These are phyloP conservation scores for Voacanga thouarsii DNA, from an alignment of 257 asterid genomes.

Conservation along the genomic window DNA sequence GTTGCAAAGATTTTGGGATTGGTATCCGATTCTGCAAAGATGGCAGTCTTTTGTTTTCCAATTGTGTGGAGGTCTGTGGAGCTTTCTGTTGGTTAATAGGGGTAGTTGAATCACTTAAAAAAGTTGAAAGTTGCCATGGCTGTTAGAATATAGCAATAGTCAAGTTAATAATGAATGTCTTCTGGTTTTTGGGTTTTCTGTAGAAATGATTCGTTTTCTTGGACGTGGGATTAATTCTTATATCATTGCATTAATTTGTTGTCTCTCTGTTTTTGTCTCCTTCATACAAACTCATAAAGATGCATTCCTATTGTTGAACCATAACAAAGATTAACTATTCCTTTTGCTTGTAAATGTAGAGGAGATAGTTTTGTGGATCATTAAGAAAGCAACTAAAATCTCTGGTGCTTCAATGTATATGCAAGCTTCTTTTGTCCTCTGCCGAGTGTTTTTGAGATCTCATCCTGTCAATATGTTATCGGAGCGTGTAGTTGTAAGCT, in stretches of 20 bases:
- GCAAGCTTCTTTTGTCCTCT: constrained; percentile 49
- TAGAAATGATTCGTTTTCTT: too few relatives aligned
- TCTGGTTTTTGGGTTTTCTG: not conserved
- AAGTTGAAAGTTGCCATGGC: too few relatives aligned
- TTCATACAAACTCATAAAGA: not conserved
- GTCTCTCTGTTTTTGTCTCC: not conserved
- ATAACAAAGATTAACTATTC: not conserved
- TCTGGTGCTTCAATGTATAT: constrained; percentile 10
- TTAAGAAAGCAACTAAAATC: not conserved
- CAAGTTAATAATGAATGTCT: not conserved
- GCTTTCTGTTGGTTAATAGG: not conserved
- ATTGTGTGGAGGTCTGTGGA: not conserved
- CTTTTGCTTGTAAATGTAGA: not conserved
- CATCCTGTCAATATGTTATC: constrained; percentile 17
- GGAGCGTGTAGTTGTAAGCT: constrained; percentile 21
- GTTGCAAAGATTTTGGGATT: not conserved
- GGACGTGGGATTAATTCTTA: not conserved
- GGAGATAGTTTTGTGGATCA: not conserved
- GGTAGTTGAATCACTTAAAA: not conserved
- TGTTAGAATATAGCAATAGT: not conserved
- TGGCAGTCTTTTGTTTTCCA: not conserved
- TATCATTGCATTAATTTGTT: not conserved
- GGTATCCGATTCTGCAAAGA: not conserved
- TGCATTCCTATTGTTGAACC: not conserved
- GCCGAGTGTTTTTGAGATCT: constrained; percentile 34